Conservation (phyloP, 352 stramenopile genomes). For the Blastocystis sp. region DNA sequence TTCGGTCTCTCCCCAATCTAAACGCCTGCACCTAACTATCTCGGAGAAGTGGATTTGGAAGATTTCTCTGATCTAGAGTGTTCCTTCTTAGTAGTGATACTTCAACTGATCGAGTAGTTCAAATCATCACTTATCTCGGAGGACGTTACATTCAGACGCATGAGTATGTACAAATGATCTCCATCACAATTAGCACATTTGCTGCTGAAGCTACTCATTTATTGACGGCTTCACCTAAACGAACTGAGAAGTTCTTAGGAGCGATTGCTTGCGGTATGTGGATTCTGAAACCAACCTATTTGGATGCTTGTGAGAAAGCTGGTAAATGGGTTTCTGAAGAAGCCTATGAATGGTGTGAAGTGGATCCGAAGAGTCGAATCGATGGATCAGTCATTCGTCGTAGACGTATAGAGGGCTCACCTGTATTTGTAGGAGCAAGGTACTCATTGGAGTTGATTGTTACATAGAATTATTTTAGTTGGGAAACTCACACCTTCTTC, state of each 20-base stretch:
- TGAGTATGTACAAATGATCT: background rate
- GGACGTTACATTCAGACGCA: background rate
- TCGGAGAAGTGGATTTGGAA: too few species aligned
- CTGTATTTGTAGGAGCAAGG: background rate
- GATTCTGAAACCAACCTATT: conserved; percentile 33
- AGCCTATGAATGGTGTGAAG: conserved; percentile 13
- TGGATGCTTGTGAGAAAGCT: background rate
- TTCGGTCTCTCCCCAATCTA: background rate
- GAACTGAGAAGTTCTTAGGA: conserved; percentile 43
- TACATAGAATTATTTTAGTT: background rate
- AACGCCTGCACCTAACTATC: too few species aligned
- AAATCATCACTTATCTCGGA: background rate
- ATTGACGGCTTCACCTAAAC: background rate
- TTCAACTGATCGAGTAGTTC: background rate
- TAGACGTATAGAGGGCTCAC: background rate
- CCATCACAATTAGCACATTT: background rate
- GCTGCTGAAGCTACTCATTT: conserved; percentile 17
- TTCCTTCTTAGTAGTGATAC: background rate
- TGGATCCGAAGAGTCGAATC: background rate
- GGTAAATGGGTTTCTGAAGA: conserved; percentile 24
- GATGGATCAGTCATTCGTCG: background rate
- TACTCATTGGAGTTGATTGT: background rate
- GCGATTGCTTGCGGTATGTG: conserved; percentile 36
- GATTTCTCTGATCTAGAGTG: too few species aligned
- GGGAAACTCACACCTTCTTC: background rate